A percentile compares a stretch with the other conserved stretches of the same genome.
phyloP scores from a whole-genome alignment of 163 green algal genomes.

The Scenedesmus sp. region DNA sequence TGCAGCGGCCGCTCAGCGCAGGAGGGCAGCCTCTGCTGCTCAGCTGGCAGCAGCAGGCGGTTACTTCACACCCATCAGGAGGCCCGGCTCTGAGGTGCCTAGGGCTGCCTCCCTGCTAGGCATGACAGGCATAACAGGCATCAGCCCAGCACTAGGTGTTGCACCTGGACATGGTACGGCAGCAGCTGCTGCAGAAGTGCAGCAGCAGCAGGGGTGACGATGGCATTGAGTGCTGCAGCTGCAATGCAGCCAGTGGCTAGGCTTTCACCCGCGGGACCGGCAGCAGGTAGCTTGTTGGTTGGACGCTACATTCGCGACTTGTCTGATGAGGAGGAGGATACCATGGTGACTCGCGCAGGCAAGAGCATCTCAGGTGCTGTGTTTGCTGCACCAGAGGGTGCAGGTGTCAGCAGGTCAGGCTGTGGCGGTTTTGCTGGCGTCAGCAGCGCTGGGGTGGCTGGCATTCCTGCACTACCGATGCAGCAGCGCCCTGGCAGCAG shows the following conservation, averaged over 20 bases:
- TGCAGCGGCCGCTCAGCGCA: background rate
- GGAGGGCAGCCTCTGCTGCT: background rate
- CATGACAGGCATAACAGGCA: background rate
- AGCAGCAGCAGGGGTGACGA: background rate
- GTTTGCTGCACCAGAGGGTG: background rate
- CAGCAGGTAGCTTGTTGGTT: background rate
- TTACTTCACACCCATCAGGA: conserved; percentile 24
- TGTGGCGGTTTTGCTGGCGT: background rate
- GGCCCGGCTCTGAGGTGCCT: background rate
- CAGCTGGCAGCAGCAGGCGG: background rate
- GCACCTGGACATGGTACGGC: background rate
- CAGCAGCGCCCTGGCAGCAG: background rate
- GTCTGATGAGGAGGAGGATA: background rate
- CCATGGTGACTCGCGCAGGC: background rate
- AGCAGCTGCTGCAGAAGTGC: too few relatives aligned
- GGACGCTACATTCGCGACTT: background rate
- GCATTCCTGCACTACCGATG: background rate
- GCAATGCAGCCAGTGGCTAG: background rate
- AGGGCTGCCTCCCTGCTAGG: background rate
- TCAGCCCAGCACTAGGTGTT: background rate
- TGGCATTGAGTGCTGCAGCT: background rate
- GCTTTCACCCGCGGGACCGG: background rate
- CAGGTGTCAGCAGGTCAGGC: background rate
- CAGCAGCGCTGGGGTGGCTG: background rate
- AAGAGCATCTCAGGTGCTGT: conserved; percentile 5